phyloP scores from a whole-genome alignment of 208 protist genomes.

The Trichomonas tenax region DNA sequence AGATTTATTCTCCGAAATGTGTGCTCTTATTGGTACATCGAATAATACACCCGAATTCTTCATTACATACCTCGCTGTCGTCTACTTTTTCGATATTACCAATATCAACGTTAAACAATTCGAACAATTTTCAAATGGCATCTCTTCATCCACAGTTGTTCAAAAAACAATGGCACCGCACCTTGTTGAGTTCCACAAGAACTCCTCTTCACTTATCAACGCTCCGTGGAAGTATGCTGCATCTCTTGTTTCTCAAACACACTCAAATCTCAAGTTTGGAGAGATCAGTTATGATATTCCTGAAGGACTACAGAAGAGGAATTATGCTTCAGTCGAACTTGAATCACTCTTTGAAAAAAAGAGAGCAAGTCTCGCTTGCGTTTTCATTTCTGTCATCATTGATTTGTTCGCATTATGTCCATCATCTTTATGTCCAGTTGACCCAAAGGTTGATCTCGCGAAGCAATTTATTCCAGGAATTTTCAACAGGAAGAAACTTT shows the following conservation, averaged over 20 bases:
- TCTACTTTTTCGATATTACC: background rate
- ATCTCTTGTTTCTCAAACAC: background rate
- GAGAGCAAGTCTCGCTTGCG: background rate
- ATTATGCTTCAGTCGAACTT: background rate
- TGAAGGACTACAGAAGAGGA: background rate
- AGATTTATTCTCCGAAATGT: background rate
- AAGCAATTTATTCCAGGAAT: background rate
- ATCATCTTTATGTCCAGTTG: background rate
- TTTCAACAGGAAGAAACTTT: background rate
- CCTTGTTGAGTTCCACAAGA: background rate
- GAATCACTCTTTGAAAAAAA: background rate
- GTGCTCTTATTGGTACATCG: background rate
- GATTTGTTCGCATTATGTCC: background rate
- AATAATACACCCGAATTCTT: background rate
- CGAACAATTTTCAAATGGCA: background rate
- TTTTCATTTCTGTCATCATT: background rate
- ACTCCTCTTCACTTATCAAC: background rate
- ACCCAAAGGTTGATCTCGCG: background rate
- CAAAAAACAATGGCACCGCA: background rate
- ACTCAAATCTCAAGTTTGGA: background rate
- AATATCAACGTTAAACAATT: background rate
- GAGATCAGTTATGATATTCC: background rate
- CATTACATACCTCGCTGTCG: background rate
- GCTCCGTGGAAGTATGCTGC: background rate
- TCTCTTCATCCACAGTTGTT: background rate